Conservation (phyloP, 768 basidiomycete species). For the Auricularia auricula-judae region DNA sequence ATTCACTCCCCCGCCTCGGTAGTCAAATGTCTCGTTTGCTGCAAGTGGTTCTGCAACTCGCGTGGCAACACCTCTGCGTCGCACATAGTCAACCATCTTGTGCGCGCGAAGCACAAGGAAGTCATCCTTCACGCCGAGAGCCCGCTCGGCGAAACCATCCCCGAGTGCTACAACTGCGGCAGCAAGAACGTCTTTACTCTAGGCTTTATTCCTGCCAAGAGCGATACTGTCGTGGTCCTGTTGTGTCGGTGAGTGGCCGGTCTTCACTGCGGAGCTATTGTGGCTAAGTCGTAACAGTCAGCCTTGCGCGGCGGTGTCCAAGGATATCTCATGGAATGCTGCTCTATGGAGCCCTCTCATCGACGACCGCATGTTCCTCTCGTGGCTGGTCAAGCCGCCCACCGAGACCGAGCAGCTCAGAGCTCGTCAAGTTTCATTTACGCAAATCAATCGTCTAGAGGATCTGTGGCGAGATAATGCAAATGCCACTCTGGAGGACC, state of each 20-base stretch:
- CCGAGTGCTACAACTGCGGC: slow-evolving; percentile 98
- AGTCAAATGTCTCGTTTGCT: slow-evolving; percentile 85
- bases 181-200: slow-evolving; percentile 99
- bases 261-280: background rate
- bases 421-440: slow-evolving; percentile 93
- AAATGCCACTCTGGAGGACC: slow-evolving; percentile 87
- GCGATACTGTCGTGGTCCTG: slow-evolving; percentile 95
- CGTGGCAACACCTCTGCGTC: slow-evolving; percentile 96
- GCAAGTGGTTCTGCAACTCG: slow-evolving; percentile 98
- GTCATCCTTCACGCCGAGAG: slow-evolving; percentile 93
- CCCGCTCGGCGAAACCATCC: slow-evolving; percentile 92
- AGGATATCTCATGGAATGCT: slow-evolving; percentile 98
- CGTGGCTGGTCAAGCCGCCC: slow-evolving; percentile 97
- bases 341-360: slow-evolving; percentile 97
- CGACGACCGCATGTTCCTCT: slow-evolving; percentile 96
- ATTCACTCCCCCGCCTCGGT: slow-evolving; percentile 97
- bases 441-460: slow-evolving; percentile 94
- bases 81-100: slow-evolving; percentile 98
- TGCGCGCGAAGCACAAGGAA: slow-evolving; percentile 98
- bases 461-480: slow-evolving; percentile 97
- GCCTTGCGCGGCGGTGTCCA: slow-evolving; percentile 94
- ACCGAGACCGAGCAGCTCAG: slow-evolving; percentile 92
- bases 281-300: slow-evolving; percentile 43
- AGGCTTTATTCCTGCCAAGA: slow-evolving; percentile 98
- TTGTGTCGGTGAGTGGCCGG: slow-evolving; percentile 69